Base-by-base conservation (phyloP, 345 rosid species). In the Bretschneidera sinensis region DNA sequence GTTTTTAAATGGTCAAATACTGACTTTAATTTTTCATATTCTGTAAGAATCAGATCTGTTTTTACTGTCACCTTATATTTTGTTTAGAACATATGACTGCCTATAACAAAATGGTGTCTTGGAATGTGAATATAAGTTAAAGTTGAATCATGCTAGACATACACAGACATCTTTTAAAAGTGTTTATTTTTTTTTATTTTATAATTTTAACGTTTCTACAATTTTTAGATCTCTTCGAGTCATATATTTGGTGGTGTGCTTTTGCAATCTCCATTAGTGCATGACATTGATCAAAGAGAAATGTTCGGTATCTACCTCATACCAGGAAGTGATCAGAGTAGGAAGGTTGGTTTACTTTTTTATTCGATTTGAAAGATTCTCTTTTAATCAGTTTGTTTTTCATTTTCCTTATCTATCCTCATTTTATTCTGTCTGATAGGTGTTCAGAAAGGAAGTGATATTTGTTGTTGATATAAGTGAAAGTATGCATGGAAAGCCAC, bases 381-480 rank as follows among this genome's bases (percentile, higher is more conserved):
- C 33, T 28, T 28, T 28, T 28, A 2, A 2, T 28, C 33, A 2
- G 8, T 28, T 28, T 3, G 33, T 28, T 28, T 14, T 39, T 39
- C 45, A 4, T 74, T 62, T 55, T 39, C 52, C 31, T 53, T n/a
- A 22, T 62, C 52, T 64, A 34, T 51, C 55, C 55, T 70, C 61
- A 71, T 61, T 63, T 62, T 64, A 31, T 59, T 65, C 47, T 51
- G 67, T 71, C 64, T 64, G 54, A 52, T 73, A 94, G 99, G 85
- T 78, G 33, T 82, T 88, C 68, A 85, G 74, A 74, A 86, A 83
- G 78, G 89, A 83, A 73, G 76, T 90, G 45, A 70, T 94, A 60
- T 94, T 86, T 78, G 74, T 88, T 70, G 80, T 90, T 75, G 99
- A 94, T 67, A 79, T 88, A 70, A 94, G 97, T 78, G 85, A 74